Evolutionary conservation across 2,329 filamentous ascomycete species (phyloP), one percentile per base, ranked within the genome.

Genomic region (Cryphonectria naterciae): DNA sequence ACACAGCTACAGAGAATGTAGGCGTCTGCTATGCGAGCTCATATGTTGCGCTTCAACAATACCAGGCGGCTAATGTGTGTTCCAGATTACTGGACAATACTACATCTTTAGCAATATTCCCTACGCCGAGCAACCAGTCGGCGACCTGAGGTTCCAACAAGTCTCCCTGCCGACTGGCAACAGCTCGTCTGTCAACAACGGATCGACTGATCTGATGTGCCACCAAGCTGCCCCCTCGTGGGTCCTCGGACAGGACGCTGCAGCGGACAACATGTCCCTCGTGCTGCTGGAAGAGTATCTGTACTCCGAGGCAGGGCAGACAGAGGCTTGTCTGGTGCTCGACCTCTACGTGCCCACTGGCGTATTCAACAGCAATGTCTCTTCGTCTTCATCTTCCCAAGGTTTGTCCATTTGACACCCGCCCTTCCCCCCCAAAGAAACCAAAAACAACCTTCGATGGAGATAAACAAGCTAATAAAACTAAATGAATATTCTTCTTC

Each of bases 251-350:
- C 68, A 75, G 56, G 49, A 72, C 4, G 76, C 70, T 39, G 43
- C 68, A n/a, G 70, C 61, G 5, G 67, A 71, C 22, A 70, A 68
- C 1, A 37, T 71, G 11, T 60, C 73, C 2, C 62, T 35, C 1
- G 67, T 67, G 2, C 65, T 70, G n/a, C 71, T 75, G 65, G 71
- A 71, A 32, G 43, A 67, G 35, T 58, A 68, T 6, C 70, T 78
- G 39, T 68, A 72, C n/a, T 65, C 69, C 37, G 70, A 74, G 35
- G 19, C 72, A 15, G 75, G 74, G 11, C 75, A 78, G 71, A 77
- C 76, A 5, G 84, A 86, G 73, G 84, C 86, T 70, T 87, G 85
- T 71, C 79, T 87, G 2, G 85, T 85, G 73, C 80, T 86, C 17
- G 84, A 87, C 73, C 74, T 86, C n/a, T 83, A 82, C 58, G 83